phyloP scores from a whole-genome alignment of 352 stramenopile species.

The Pythium vanterpoolii region DNA sequence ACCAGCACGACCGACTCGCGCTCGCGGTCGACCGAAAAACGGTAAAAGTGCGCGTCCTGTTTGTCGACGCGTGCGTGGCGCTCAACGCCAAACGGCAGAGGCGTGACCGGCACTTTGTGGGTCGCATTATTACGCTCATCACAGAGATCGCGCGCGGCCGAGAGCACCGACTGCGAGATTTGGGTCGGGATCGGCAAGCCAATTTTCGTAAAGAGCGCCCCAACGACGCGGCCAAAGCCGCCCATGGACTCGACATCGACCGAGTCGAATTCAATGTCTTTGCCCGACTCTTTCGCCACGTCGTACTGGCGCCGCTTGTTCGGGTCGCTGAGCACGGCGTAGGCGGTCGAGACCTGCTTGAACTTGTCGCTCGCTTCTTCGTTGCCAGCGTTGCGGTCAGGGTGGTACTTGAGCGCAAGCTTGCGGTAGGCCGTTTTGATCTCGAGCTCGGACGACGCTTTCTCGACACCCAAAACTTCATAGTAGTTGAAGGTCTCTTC shows the following conservation, averaged over 20 bases:
- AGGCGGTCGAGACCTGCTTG: slow-evolving; percentile 83
- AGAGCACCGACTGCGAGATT: slow-evolving; percentile 82
- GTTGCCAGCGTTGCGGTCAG: slow-evolving; percentile 82
- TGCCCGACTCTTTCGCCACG: slow-evolving; percentile 62
- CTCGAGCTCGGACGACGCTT: slow-evolving; percentile 83
- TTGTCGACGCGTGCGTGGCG: slow-evolving; percentile 78
- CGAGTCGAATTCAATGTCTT: slow-evolving; percentile 77
- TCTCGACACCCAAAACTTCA: slow-evolving; percentile 87
- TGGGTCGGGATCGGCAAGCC: slow-evolving; percentile 86
- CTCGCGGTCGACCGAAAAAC: slow-evolving; percentile 66
- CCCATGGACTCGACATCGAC: slow-evolving; percentile 85
- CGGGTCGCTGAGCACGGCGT: slow-evolving; percentile 81
- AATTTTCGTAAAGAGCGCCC: slow-evolving; percentile 87
- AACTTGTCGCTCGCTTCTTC: slow-evolving; percentile 79
- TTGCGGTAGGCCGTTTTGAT: slow-evolving; percentile 90
- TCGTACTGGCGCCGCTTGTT: slow-evolving; percentile 89
- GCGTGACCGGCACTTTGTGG: slow-evolving; percentile 47
- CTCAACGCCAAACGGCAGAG: slow-evolving; percentile 72
- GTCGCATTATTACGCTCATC: slow-evolving; percentile 72
- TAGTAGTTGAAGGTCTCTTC: slow-evolving; percentile 77
- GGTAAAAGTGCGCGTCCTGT: slow-evolving; percentile 88
- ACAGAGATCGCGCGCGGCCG: slow-evolving; percentile 71
- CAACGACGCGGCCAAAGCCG: slow-evolving; percentile 76
- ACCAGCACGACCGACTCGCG: slow-evolving; percentile 78
- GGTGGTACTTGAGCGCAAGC: slow-evolving; percentile 88